Evolutionary conservation across 176 grass and related monocot genomes (phyloP), one percentile per base, ranked within the genome.

Genomic region (Urochloa ruziziensis): DNA sequence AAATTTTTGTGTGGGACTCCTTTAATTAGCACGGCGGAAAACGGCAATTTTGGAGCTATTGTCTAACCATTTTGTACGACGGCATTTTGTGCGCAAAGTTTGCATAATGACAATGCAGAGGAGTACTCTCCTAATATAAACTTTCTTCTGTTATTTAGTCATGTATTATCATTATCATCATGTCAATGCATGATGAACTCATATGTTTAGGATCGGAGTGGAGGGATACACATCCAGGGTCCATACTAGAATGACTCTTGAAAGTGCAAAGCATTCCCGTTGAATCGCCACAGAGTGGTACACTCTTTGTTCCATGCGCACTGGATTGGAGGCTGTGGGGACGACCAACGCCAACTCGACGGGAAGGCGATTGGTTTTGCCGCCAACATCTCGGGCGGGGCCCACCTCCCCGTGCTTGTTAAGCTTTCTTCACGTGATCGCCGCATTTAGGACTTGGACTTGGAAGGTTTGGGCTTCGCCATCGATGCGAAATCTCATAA

Each of bases 351-450:
- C 47, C 37, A 42, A 10, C 3, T 24, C 32, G 34, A 17, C 18
- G n/a, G 17, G 62, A 48, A 66, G 28, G 21, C 25, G 67, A 74
- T 74, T 21, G 67, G 40, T 67, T 63, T 17, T 42, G 48, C 27
- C 36, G 88, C 27, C 63, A 77, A 82, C 63, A 70, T 90, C 88
- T 77, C 15, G 54, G 33, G 3, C 2, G 63, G n/a, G 88, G 3
- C 65, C 83, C 78, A 24, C 79, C 47, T 82, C 12, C 27, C 56
- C 72, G 73, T 82, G 63, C 2, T n/a, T 24, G 65, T 12, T 21
- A 67, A 90, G 58, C 88, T 90, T 83, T 86, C 73, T 73, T 83
- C 88, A 86, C 79, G 74, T 79, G 84, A 83, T 86, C 56, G 51
- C 58, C 14, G 80, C 80, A 48, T 79, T 79, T 73, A 25, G 47